Base-by-base conservation (phyloP, 2,329 filamentous ascomycete genomes). In the Colletotrichum echinochloae region DNA sequence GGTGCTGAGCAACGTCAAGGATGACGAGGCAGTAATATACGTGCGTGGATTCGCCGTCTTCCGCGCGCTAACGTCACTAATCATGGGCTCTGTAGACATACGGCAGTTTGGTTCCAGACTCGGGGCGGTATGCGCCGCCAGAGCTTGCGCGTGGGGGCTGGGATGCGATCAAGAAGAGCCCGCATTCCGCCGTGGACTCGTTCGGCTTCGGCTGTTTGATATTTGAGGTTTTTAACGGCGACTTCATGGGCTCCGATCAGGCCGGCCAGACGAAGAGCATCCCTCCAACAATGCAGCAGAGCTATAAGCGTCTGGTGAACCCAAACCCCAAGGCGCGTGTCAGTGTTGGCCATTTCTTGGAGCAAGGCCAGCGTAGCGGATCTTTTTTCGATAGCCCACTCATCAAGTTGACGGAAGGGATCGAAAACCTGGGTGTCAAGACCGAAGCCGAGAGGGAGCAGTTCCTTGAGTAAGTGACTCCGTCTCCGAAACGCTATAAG, bases 351-450 rank as follows among this genome's bases (percentile, higher is more conserved):
- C 91, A 94, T 75, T 98, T 98, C 75, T 84, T 98, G 5, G 95
- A 98, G 55, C 95, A 98, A 78, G 96, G 96, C 14, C 91, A 88
- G 75, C 90, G 95, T 57, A 87, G 84, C 64, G 93, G 94, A 23
- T 91, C 94, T 0, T 99, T 98, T 80, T 98, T 99, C 75, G 93
- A 98, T 76, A 97, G 93, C 3, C 91, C 95, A 0, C 83, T 99
- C 20, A 98, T 99, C 75, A 94, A 95, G 73, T 84, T 99, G 75
- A 96, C 95, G 0, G 93, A 98, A 72, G 94, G 94, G 41, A 94
- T 98, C 65, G 96, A 99, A 66, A 98, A 92, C 75, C 85, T 99
- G 44, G 95, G 95, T 0, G 87, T 98, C 74, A 99, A 98, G 82
- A 90, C 87, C 28, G 92, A 95, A 65, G 86, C 88, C 9, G 96